These are phyloP conservation scores for Hygrocybe coccinea DNA, from an alignment of 768 basidiomycete genomes.

Conservation along the genomic window DNA sequence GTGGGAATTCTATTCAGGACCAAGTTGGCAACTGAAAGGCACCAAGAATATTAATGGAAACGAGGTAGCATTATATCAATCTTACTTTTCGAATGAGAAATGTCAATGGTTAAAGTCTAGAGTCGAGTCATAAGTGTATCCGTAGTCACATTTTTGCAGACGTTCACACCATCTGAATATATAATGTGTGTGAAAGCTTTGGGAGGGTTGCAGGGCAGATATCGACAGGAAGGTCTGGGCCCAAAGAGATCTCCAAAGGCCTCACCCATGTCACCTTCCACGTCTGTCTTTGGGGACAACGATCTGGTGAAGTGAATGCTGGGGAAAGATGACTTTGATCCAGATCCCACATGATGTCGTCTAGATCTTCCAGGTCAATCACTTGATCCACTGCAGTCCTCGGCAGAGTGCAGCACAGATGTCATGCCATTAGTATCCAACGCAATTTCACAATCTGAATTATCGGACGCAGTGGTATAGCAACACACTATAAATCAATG, in stretches of 20 bases:
- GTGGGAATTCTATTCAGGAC: conserved; percentile 58
- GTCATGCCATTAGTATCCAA: conserved; percentile 50
- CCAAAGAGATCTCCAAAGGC: conserved; percentile 34
- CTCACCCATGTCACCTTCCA: conserved; percentile 32
- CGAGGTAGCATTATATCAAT: conserved; percentile 2
- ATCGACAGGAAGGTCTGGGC: conserved; percentile 19
- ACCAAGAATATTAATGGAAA: background rate
- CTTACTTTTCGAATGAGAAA: conserved; percentile 75
- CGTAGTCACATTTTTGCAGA: background rate
- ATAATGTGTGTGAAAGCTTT: conserved; percentile 56
- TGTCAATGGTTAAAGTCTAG: conserved; percentile 66
- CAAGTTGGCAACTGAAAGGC: conserved; percentile 56
- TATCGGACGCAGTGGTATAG: conserved; percentile 68
- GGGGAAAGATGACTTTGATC: conserved; percentile 65
- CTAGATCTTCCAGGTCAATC: conserved; percentile 57
- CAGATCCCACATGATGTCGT: conserved; percentile 56
- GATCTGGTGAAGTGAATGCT: conserved; percentile 75
- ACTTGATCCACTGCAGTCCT: conserved; percentile 29
- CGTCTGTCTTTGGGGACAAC: conserved; percentile 32
- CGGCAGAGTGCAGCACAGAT: conserved; percentile 45
- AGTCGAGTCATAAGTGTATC: conserved; percentile 4
- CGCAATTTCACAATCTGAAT: conserved; percentile 41
- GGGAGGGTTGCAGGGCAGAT: conserved; percentile 20
- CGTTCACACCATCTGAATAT: conserved; percentile 85
- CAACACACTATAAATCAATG: conserved; percentile 92